Conservation (phyloP, 2,329 filamentous ascomycete species). For the Coleophoma crateriformis region DNA sequence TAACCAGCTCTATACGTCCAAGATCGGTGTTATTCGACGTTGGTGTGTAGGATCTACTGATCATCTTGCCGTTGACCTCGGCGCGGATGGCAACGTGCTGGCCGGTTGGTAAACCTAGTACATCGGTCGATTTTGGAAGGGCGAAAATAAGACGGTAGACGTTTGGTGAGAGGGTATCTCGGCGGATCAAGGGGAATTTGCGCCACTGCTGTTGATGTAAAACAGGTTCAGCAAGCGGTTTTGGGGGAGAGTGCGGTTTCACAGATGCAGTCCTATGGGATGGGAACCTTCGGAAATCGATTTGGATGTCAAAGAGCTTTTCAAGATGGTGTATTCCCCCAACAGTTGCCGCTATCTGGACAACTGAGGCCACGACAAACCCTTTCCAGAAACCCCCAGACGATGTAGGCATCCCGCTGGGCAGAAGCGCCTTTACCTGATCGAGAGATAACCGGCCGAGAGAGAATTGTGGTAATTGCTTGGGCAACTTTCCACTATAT, state of each 20-base stretch:
- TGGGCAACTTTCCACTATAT: background rate
- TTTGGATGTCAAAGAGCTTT: background rate
- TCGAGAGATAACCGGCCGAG: background rate
- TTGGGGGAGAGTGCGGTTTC: constrained; percentile 3
- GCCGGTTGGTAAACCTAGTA: constrained; percentile 35
- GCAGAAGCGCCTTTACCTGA: background rate
- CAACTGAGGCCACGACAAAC: constrained; percentile 5
- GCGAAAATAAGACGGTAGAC: constrained; percentile 20
- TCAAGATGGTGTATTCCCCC: constrained; percentile 4
- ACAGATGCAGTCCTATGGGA: constrained; percentile 6
- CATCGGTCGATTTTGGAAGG: constrained; percentile 22
- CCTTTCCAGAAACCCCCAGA: constrained; percentile 14
- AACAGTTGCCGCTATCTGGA: background rate
- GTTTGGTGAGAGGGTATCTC: constrained; percentile 12
- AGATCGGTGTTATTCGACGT: constrained; percentile 43
- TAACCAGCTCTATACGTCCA: constrained; percentile 43
- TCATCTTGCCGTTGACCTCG: constrained; percentile 24
- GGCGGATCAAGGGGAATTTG: constrained; percentile 11
- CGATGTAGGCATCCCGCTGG: background rate
- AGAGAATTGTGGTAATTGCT: background rate
- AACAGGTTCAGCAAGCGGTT: constrained; percentile 1
- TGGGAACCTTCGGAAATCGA: background rate
- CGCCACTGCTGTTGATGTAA: constrained; percentile 9
- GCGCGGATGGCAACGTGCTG: constrained; percentile 33
- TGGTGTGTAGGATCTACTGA: constrained; percentile 35